These are phyloP conservation scores for Geranium incanum DNA, from an alignment of 441 rosid species.

Conservation along the genomic window DNA sequence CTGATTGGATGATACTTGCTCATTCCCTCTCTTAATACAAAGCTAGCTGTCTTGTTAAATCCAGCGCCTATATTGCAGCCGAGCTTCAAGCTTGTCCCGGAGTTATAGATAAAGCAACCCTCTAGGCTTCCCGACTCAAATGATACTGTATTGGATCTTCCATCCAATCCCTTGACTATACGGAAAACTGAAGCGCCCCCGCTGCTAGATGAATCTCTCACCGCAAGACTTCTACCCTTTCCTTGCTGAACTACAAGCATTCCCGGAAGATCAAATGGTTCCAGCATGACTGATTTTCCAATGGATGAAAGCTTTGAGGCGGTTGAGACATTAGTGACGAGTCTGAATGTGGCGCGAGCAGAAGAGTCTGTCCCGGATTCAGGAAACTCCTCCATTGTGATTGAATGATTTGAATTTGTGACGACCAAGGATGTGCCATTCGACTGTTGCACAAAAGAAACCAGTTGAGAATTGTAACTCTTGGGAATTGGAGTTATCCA, in stretches of 20 bases:
- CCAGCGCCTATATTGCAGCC: conserved; percentile 38
- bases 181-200: conserved; percentile 37
- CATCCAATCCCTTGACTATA: conserved; percentile 62
- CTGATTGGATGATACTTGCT: conserved; percentile 60
- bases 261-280: conserved; percentile 77
- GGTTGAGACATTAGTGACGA: conserved; percentile 27
- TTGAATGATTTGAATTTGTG: conserved; percentile 50
- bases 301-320: conserved; percentile 10
- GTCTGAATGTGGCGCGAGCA: conserved; percentile 62
- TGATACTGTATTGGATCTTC: conserved; percentile 46
- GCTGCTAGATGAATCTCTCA: conserved; percentile 26
- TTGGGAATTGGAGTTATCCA: conserved; percentile 59
- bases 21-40: conserved; percentile 37
- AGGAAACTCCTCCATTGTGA: conserved; percentile 51
- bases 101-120: conserved; percentile 53
- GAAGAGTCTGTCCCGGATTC: conserved; percentile 50
- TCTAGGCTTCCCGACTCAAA: conserved; percentile 39
- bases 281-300: conserved; percentile 57
- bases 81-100: conserved; percentile 38
- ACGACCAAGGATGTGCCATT: conserved; percentile 44
- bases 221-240: conserved; percentile 25
- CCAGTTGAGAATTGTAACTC: conserved; percentile 41
- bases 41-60: conserved; percentile 51
- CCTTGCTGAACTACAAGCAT: conserved; percentile 46
- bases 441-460: conserved; percentile 51